A percentile compares a stretch with the other conserved stretches of the same genome.
Conservation (phyloP, 2,329 filamentous ascomycete genomes). For the Penicillium sp. region DNA sequence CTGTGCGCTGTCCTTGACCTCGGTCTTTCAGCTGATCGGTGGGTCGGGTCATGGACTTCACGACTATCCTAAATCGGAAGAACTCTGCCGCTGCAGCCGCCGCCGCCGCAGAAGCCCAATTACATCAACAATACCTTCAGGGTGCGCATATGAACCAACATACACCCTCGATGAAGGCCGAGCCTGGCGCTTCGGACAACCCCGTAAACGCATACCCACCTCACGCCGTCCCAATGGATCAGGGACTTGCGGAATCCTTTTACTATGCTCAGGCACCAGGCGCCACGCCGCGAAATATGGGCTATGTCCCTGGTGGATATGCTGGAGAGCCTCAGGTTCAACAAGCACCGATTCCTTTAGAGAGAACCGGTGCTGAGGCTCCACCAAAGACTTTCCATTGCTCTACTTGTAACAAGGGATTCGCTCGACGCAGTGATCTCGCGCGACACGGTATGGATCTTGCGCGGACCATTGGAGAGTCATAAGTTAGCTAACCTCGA, state of each 20-base stretch:
- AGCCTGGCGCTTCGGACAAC: constrained; percentile 58
- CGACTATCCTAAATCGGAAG: constrained; percentile 53
- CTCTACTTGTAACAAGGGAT: constrained; percentile 85
- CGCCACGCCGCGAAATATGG: constrained; percentile 57
- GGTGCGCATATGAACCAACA: constrained; percentile 39
- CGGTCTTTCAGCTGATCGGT: constrained; percentile 31
- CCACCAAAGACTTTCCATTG: constrained; percentile 81
- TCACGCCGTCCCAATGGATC: constrained; percentile 53
- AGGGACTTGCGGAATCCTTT: constrained; percentile 22
- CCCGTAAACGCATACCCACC: constrained; percentile 60
- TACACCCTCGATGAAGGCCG: constrained; percentile 59
- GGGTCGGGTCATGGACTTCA: constrained; percentile 52
- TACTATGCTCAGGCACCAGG: constrained; percentile 32
- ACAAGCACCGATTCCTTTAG: constrained; percentile 43
- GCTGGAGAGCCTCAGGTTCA: constrained; percentile 49
- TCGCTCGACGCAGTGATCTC: constrained; percentile 89
- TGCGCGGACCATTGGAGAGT: too few species aligned
- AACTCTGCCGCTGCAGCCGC: constrained; percentile 46
- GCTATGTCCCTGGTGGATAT: constrained; percentile 52
- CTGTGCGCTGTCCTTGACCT: constrained; percentile 31
- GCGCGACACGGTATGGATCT: constrained; percentile 78
- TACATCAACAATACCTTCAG: constrained; percentile 49
- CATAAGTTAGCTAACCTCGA: background rate
- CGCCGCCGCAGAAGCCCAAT: constrained; percentile 43
- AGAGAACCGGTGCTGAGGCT: constrained; percentile 45